Conservation (phyloP, 108 stramenopile genomes). For the Parmales sp. region DNA sequence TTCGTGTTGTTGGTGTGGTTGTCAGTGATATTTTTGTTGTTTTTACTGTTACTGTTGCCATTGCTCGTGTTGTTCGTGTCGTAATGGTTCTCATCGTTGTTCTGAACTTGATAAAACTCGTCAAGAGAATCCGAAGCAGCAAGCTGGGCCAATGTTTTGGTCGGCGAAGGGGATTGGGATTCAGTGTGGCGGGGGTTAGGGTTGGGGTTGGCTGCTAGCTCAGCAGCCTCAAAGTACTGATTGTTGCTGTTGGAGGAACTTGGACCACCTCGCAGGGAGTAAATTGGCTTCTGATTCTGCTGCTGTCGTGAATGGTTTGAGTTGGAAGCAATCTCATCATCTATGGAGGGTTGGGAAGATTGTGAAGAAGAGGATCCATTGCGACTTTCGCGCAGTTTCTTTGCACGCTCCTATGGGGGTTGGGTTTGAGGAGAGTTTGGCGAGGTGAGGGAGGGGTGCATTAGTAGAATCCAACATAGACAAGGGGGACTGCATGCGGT, state of each 20-base stretch:
- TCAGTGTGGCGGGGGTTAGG: too few species aligned
- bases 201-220: too few species aligned
- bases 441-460: too few species aligned
- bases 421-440: background rate
- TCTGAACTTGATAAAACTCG: background rate
- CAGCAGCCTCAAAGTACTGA: too few species aligned
- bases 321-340: too few species aligned
- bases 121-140: background rate
- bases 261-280: too few species aligned
- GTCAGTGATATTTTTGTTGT: background rate
- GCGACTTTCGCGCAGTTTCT: constrained; percentile 4
- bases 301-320: too few species aligned
- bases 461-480: background rate
- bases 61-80: background rate
- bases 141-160: background rate
- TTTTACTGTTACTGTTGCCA: background rate
- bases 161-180: too few species aligned
- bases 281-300: too few species aligned
- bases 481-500: background rate
- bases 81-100: constrained; percentile 8
- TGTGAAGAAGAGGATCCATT: too few species aligned
- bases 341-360: too few species aligned
- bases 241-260: too few species aligned
- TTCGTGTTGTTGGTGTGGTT: background rate
- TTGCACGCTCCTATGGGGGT: background rate